Evolutionary conservation across 306 rosid genomes (phyloP).

Genomic region (Vigna nakashimae): DNA sequence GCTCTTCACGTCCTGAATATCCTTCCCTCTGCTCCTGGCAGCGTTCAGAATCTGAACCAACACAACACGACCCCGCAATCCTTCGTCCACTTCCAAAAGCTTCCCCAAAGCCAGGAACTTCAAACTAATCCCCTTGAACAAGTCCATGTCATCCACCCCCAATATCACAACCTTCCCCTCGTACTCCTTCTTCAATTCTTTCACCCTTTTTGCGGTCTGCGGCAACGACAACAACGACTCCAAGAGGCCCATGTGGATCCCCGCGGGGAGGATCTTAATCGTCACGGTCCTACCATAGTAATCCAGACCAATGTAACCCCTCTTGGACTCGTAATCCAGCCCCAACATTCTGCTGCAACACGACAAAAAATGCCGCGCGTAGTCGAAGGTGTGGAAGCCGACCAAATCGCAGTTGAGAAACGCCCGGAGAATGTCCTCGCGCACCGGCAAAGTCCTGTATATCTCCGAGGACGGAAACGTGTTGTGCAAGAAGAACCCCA

Average conservation of each 20-base stretch:
- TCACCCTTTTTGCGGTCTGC: conserved; percentile 49
- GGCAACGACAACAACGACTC: conserved; percentile 49
- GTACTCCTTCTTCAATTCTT: conserved; percentile 49
- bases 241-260: conserved; percentile 76
- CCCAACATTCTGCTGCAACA: conserved; percentile 83
- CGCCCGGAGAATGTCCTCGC: conserved; percentile 62
- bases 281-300: conserved; percentile 73
- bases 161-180: conserved; percentile 61
- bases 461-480: conserved; percentile 73
- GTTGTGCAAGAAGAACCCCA: conserved; percentile 73
- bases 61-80: conserved; percentile 57
- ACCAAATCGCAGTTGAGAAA: conserved; percentile 72
- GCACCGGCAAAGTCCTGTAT: conserved; percentile 64
- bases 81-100: conserved; percentile 50
- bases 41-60: conserved; percentile 76
- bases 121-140: conserved; percentile 75
- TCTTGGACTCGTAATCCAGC: conserved; percentile 69
- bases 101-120: conserved; percentile 71
- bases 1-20: conserved; percentile 64
- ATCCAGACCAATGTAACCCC: conserved; percentile 79
- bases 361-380: conserved; percentile 77
- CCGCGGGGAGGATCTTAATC: conserved; percentile 68
- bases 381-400: conserved; percentile 79
- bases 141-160: conserved; percentile 79
- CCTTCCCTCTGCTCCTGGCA: conserved; percentile 71